phyloP scores from a whole-genome alignment of 768 basidiomycete species.

The Lactarius sanguifluus region DNA sequence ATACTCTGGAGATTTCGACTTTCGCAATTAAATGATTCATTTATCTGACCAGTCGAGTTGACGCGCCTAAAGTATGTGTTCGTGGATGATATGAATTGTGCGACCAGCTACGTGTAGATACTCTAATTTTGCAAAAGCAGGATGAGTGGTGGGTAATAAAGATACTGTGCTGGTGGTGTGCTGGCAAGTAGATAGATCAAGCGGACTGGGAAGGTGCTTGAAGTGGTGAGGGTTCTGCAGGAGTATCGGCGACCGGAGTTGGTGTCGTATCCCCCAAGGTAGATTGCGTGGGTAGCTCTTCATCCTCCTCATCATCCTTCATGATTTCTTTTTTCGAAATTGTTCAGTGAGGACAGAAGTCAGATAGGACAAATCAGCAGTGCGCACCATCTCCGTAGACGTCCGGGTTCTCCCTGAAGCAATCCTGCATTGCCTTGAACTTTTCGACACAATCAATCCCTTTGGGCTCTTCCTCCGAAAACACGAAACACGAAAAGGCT shows the following conservation, averaged over 20 bases:
- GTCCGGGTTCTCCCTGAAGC: conserved; percentile 95
- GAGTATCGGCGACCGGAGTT: not conserved
- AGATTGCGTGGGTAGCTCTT: conserved; percentile 7
- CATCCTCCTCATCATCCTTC: conserved; percentile 27
- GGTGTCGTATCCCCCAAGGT: not conserved
- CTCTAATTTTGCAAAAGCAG: conserved; percentile 28
- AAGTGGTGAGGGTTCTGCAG: conserved; percentile 5
- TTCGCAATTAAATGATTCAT: conserved; percentile 12
- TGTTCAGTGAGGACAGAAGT: not conserved
- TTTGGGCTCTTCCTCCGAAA: conserved; percentile 93
- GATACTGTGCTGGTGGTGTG: conserved; percentile 18
- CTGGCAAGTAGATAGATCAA: conserved; percentile 5
- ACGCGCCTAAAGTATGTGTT: not conserved
- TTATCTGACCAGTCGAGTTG: conserved; percentile 6
- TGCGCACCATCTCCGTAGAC: conserved; percentile 89
- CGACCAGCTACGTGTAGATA: conserved; percentile 19
- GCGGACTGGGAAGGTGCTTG: conserved; percentile 4
- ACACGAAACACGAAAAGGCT: conserved; percentile 96
- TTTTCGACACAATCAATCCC: conserved; percentile 97
- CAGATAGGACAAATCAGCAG: conserved; percentile 10
- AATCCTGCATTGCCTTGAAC: conserved; percentile 97
- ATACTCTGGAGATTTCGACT: conserved; percentile 10
- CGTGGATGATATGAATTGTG: conserved; percentile 21
- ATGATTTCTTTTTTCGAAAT: conserved; percentile 24
- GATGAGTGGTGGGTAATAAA: conserved; percentile 30